Base-by-base conservation (phyloP, 495 filamentous ascomycete species). In the Aeminium ludgeri region DNA sequence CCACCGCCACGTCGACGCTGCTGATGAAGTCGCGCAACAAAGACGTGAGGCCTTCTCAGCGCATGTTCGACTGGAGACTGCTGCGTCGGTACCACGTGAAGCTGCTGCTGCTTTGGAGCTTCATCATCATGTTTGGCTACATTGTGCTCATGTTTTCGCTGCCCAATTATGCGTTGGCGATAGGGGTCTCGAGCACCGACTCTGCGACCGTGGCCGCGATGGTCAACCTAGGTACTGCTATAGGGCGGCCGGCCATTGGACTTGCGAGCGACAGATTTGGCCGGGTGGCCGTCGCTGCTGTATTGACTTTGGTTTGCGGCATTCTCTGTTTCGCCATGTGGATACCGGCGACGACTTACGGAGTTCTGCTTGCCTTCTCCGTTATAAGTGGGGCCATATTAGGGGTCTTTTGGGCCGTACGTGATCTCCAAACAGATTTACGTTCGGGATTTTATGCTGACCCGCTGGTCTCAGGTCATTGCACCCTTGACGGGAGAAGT, bases 51-150 rank as follows among this genome's bases (percentile, higher is more conserved):
- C 46, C 46, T n/a, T 36, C 36, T 5, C 36, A 45, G 31, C 65
- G 85, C 44, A 67, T 63, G 43, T 67, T 69, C 16, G 62, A 62
- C 2, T 64, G 76, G 43, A 78, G 80, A 40, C 38, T 45, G 1
- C 30, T 44, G 8, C 8, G 23, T 6, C 41, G 38, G 1, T 37
- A 41, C 27, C 30, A 45, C 12, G 30, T 20, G 18, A 53, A 73
- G 33, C 56, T 85, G 10, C 66, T 80, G 23, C 54, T 83, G 8
- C 63, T 61, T 15, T 89, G 80, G 76, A 74, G 73, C 13, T 65
- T 78, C 36, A 65, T 84, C 36, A 73, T 66, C 38, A 68, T 83
- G 57, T 60, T 86, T 6, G 77, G 77, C 12, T 86, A 83, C 48
- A 64, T 80, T 29, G 72, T 73, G 11, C 60, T 84, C 2, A 53